Conservation (phyloP, 208 protist species). For the Vickermania ingenoplastis region DNA sequence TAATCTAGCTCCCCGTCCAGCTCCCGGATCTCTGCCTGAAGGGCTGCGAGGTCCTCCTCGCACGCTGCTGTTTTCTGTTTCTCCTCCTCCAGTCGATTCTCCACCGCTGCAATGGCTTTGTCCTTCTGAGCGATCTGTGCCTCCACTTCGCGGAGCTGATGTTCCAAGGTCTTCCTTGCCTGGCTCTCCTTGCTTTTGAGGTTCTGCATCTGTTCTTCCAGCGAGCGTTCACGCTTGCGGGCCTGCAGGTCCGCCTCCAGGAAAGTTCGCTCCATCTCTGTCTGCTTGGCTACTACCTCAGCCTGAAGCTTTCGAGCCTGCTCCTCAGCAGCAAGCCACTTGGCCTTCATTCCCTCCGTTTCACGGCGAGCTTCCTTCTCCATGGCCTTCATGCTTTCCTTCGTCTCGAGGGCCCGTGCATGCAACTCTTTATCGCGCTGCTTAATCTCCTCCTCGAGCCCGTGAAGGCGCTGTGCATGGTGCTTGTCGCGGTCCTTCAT, state of each 20-base stretch:
- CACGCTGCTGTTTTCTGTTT: background rate
- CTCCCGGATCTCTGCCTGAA: background rate
- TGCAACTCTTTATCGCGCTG: conserved; percentile 16
- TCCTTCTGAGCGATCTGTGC: background rate
- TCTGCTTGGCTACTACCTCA: conserved; percentile 34
- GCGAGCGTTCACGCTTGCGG: conserved; percentile 22
- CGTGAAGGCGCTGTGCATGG: background rate
- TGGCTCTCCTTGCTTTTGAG: too few relatives aligned
- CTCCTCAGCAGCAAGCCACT: conserved; percentile 36
- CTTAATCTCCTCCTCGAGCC: conserved; percentile 8
- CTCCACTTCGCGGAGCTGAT: too few relatives aligned
- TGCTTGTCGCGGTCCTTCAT: conserved; percentile 3
- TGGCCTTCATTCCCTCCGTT: conserved; percentile 30
- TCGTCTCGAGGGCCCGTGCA: conserved; percentile 8
- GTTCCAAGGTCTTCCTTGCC: too few relatives aligned
- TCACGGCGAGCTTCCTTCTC: conserved; percentile 36
- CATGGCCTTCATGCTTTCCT: conserved; percentile 22
- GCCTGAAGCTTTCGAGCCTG: conserved; percentile 27
- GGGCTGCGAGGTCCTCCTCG: background rate
- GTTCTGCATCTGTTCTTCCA: conserved; percentile 27
- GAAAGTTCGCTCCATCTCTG: conserved; percentile 36
- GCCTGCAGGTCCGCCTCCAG: conserved; percentile 27
- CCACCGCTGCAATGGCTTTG: background rate
- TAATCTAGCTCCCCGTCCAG: background rate
- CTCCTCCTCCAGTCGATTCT: background rate